Percentiles rank a stretch among this genome's conserved stretches.
Evolutionary conservation across 208 protist species (phyloP).

Genomic region (Porcisia deanei): DNA sequence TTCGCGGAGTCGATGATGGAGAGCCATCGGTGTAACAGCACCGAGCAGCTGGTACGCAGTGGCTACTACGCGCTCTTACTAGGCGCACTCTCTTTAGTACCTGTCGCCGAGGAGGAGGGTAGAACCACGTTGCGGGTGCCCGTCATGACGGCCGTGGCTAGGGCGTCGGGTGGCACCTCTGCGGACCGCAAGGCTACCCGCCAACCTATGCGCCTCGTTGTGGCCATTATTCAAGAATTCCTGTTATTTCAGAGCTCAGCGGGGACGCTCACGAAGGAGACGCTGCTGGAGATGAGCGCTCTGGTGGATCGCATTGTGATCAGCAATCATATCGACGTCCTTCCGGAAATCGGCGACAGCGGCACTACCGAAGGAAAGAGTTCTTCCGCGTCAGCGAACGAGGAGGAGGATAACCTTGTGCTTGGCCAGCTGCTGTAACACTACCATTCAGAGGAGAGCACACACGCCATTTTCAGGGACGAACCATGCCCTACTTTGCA

Average conservation of each 20-base stretch:
- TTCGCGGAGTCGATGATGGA: constrained; percentile 33
- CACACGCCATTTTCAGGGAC: neutral
- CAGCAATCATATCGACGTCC: constrained; percentile 59
- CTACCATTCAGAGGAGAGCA: neutral
- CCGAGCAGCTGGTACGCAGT: constrained; percentile 64
- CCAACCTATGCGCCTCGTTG: constrained; percentile 73
- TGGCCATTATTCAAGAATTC: constrained; percentile 88
- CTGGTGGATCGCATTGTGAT: constrained; percentile 49
- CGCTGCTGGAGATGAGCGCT: constrained; percentile 46
- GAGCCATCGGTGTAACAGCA: constrained; percentile 37
- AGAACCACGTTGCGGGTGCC: constrained; percentile 42
- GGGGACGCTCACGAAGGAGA: constrained; percentile 62
- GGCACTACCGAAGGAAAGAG: neutral
- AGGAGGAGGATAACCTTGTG: constrained; percentile 12
- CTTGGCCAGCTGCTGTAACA: constrained; percentile 22
- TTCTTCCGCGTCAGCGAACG: neutral
- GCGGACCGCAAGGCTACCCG: constrained; percentile 18
- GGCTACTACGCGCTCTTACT: constrained; percentile 85
- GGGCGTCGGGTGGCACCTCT: constrained; percentile 32
- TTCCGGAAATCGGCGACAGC: constrained; percentile 6
- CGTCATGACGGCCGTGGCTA: constrained; percentile 66
- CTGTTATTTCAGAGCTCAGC: constrained; percentile 82
- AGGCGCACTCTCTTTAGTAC: constrained; percentile 57
- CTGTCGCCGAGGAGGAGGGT: neutral
- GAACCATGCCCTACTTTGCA: no score